phyloP scores from a whole-genome alignment of 2,329 filamentous ascomycete species.

The Clonostachys solani region DNA sequence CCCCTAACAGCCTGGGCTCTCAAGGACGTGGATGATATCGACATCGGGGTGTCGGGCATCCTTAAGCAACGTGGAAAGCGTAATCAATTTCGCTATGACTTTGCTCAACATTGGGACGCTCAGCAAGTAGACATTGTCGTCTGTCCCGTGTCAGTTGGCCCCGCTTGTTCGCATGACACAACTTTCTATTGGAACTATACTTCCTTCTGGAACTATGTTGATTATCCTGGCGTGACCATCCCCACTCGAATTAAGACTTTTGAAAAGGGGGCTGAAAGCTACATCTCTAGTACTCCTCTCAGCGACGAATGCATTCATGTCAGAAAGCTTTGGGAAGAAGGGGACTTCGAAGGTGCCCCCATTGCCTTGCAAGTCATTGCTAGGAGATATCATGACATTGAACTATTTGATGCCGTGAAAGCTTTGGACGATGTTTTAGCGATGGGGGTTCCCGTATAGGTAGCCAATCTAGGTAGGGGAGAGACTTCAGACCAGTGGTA shows the following conservation, averaged over 20 bases:
- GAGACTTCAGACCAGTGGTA: too few species aligned
- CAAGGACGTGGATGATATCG: constrained; percentile 1
- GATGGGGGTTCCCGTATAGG: too few species aligned
- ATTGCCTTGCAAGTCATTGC: constrained; percentile 24
- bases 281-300: constrained; percentile 14
- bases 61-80: constrained; percentile 4
- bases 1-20: constrained; percentile 18
- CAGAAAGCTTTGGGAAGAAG: constrained; percentile 21
- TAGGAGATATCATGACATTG: constrained; percentile 25
- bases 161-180: constrained; percentile 9
- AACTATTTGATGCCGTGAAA: constrained; percentile 18
- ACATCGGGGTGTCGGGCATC: constrained; percentile 10
- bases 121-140: constrained; percentile 16
- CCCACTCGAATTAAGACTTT: constrained; percentile 12
- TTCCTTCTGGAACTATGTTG: constrained; percentile 22
- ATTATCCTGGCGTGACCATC: constrained; percentile 16
- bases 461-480: too few species aligned
- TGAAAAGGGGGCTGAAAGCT: constrained; percentile 18
- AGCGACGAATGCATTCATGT: constrained; percentile 20
- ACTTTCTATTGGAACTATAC: constrained; percentile 20
- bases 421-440: constrained; percentile 5
- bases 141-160: constrained; percentile 15
- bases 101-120: constrained; percentile 9
- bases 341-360: constrained; percentile 25
- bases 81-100: background rate